A percentile compares a stretch with the other conserved stretches of the same genome.
Conservation (phyloP, 2,329 filamentous ascomycete species). For the Dryadomyces quercus-mongolicae region DNA sequence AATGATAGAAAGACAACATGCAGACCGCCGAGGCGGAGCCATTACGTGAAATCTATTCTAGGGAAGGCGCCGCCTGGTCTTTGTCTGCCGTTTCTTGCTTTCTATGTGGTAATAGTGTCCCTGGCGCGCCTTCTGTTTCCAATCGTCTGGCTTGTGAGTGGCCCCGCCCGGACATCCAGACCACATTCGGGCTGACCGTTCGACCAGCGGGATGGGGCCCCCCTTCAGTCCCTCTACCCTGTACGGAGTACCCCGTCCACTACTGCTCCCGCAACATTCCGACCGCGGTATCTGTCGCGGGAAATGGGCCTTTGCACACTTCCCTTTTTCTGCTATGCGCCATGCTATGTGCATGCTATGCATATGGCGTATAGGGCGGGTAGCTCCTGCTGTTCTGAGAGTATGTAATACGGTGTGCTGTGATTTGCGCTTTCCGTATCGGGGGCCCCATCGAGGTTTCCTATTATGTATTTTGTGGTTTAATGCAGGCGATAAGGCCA, state of each 20-base stretch:
- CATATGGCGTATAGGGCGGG: too few species aligned
- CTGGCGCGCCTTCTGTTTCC: slow-evolving; percentile 2
- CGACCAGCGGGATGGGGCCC: too few species aligned
- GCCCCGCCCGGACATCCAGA: not conserved
- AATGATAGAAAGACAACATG: not conserved
- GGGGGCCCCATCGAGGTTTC: slow-evolving; percentile 11
- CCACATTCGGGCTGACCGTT: too few species aligned
- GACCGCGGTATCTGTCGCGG: not conserved
- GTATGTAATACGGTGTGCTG: not conserved
- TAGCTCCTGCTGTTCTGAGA: not conserved
- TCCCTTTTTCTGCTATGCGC: not conserved
- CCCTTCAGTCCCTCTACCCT: not conserved
- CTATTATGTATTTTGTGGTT: slow-evolving; percentile 24
- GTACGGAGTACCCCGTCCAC: not conserved
- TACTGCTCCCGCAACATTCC: not conserved
- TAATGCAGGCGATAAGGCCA: slow-evolving; percentile 22
- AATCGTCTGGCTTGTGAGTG: slow-evolving; percentile 2
- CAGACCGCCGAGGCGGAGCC: not conserved
- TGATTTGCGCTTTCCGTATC: slow-evolving; percentile 4
- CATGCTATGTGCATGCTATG: too few species aligned
- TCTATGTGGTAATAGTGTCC: slow-evolving; percentile 26
- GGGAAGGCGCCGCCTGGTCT: not conserved
- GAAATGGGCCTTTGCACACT: not conserved
- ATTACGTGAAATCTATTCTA: not conserved
- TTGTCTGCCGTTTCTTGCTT: not conserved